Percentiles rank a stretch among this genome's conserved stretches.
Evolutionary conservation across 768 basidiomycete species (phyloP).

Genomic region (Hygrocybe punicea): DNA sequence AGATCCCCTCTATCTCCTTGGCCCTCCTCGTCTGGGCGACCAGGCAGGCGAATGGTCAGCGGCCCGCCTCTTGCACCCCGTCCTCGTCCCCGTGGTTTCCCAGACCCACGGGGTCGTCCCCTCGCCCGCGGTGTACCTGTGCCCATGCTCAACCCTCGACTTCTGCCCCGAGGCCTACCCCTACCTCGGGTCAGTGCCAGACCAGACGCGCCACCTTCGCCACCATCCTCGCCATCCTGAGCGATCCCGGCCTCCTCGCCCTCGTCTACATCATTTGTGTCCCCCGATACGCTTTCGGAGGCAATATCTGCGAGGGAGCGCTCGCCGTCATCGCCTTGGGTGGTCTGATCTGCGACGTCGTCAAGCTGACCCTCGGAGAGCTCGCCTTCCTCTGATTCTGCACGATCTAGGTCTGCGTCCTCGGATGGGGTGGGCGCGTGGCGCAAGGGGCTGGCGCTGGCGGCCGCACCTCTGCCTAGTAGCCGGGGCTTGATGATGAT

Average conservation of each 20-base stretch:
- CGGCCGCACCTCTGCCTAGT: not conserved
- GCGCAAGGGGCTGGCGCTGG: not conserved
- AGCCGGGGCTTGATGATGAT: conserved; percentile 49
- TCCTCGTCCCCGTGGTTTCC: conserved; percentile 34
- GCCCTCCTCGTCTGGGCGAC: conserved; percentile 28
- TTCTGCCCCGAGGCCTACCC: conserved; percentile 41
- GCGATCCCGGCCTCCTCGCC: conserved; percentile 10
- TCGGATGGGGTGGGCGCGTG: not conserved
- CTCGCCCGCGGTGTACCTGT: conserved; percentile 36
- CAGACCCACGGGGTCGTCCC: conserved; percentile 36
- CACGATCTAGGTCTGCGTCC: not conserved
- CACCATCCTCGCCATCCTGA: conserved; percentile 31
- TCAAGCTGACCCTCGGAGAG: conserved; percentile 19
- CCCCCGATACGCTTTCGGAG: not conserved
- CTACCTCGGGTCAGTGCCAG: conserved; percentile 33
- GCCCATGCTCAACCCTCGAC: conserved; percentile 27
- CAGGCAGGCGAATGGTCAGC: conserved; percentile 31
- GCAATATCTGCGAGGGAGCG: not conserved
- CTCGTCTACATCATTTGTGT: not conserved
- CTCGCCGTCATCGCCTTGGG: conserved; percentile 15
- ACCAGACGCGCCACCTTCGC: conserved; percentile 29
- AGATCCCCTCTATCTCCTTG: conserved; percentile 26
- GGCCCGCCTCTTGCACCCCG: conserved; percentile 29
- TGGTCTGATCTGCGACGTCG: conserved; percentile 14
- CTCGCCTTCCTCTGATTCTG: conserved; percentile 19